Evolutionary conservation across 2,329 filamentous ascomycete species (phyloP).

Genomic region (Zymoseptoria ardabiliae): DNA sequence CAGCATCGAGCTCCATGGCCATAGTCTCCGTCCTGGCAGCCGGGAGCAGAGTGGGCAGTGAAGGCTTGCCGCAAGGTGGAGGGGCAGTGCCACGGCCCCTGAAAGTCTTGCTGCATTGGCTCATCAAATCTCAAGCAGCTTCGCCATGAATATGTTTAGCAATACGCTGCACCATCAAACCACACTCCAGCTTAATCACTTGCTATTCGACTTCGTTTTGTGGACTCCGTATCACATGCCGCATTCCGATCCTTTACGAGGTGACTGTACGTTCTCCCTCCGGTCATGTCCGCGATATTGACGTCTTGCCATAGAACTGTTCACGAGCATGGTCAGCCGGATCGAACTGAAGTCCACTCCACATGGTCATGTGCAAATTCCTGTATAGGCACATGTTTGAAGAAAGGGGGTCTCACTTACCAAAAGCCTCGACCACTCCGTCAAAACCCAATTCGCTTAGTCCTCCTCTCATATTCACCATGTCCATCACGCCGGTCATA

Average conservation of each 20-base stretch:
- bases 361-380: neutral
- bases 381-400: neutral
- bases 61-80: too few relatives aligned
- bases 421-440: neutral
- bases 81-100: too few relatives aligned
- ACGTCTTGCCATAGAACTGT: neutral
- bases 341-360: neutral
- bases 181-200: neutral
- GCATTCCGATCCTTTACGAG: neutral
- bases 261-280: neutral
- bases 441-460: neutral
- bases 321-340: neutral
- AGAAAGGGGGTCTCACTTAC: neutral
- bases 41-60: too few relatives aligned
- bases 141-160: too few relatives aligned
- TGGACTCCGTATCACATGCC: neutral
- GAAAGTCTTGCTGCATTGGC: too few relatives aligned
- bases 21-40: too few relatives aligned
- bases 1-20: too few relatives aligned
- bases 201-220: neutral
- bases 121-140: too few relatives aligned
- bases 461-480: neutral
- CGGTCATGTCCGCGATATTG: neutral
- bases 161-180: too few relatives aligned
- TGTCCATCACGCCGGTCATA: neutral